Conservation (phyloP, 768 basidiomycete genomes). For the Psilocybe tampanensis region DNA sequence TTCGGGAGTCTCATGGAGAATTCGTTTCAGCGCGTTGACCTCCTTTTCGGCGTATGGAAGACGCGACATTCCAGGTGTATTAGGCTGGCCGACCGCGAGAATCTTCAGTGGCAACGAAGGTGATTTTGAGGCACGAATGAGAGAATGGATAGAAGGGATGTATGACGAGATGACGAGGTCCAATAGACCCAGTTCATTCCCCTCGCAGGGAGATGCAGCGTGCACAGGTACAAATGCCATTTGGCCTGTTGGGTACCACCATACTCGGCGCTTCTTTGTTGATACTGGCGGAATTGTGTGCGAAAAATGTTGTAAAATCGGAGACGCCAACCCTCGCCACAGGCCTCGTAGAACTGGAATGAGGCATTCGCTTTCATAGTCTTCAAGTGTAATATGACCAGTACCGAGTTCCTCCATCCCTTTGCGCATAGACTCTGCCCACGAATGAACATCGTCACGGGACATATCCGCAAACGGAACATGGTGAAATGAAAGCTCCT, state of each 20-base stretch:
- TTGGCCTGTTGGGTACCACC: constrained; percentile 5
- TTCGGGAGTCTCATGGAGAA: neutral
- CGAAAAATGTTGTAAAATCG: neutral
- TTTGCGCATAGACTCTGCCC: neutral
- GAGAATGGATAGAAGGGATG: constrained; percentile 5
- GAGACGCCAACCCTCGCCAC: neutral
- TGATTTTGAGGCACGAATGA: constrained; percentile 1
- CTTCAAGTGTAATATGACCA: neutral
- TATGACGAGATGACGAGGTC: constrained; percentile 1
- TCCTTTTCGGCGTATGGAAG: constrained; percentile 3
- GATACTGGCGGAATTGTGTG: neutral
- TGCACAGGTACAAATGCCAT: neutral
- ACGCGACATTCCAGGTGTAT: neutral
- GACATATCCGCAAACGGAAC: neutral
- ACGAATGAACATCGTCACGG: neutral
- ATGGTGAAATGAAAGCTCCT: neutral
- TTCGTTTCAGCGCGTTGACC: neutral
- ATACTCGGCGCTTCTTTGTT: neutral
- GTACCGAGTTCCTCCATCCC: neutral
- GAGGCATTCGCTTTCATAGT: neutral
- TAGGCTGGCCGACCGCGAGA: constrained; percentile 3
- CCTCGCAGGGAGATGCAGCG: constrained; percentile 5
- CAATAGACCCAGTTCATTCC: neutral
- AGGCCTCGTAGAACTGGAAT: neutral
- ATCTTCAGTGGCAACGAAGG: neutral